phyloP scores from a whole-genome alignment of 331 rosid genomes.

The Malus hybrid region DNA sequence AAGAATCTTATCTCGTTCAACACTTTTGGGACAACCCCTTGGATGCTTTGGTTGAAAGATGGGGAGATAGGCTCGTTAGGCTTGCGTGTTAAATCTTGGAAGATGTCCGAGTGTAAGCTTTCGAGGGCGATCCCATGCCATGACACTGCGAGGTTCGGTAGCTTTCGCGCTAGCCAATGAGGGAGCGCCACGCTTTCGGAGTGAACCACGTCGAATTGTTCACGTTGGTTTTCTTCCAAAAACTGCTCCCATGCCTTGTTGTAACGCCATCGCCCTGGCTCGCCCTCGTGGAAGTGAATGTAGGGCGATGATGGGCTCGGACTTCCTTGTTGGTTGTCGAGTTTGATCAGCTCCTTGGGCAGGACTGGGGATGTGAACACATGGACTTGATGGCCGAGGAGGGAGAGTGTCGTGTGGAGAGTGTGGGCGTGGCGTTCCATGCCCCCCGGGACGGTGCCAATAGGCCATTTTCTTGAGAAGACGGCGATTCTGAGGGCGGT shows the following conservation, averaged over 20 bases:
- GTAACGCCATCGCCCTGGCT: constrained; percentile 83
- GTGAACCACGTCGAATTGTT: constrained; percentile 78
- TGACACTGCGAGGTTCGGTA: constrained; percentile 76
- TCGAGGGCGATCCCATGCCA: constrained; percentile 98
- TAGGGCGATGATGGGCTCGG: constrained; percentile 31
- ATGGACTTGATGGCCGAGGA: constrained; percentile 79
- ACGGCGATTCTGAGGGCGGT: constrained; percentile 65
- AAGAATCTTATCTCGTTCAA: constrained; percentile 86
- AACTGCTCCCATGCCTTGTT: constrained; percentile 91
- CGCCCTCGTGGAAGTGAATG: constrained; percentile 81
- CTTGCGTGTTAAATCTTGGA: constrained; percentile 63
- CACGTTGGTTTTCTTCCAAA: constrained; percentile 35
- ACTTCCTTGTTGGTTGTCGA: constrained; percentile 6
- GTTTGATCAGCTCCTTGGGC: neutral
- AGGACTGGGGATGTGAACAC: constrained; percentile 69
- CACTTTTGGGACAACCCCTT: constrained; percentile 66
- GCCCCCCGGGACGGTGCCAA: constrained; percentile 77
- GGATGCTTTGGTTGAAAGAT: constrained; percentile 46
- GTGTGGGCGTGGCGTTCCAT: constrained; percentile 96
- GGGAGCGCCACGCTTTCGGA: constrained; percentile 96
- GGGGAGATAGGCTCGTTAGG: constrained; percentile 50
- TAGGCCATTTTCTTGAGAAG: constrained; percentile 91
- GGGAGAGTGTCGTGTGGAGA: constrained; percentile 66
- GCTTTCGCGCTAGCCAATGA: constrained; percentile 52
- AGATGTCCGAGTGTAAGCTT: constrained; percentile 72